Conservation (phyloP, 2,329 filamentous ascomycete species). For the Colletotrichum lini region DNA sequence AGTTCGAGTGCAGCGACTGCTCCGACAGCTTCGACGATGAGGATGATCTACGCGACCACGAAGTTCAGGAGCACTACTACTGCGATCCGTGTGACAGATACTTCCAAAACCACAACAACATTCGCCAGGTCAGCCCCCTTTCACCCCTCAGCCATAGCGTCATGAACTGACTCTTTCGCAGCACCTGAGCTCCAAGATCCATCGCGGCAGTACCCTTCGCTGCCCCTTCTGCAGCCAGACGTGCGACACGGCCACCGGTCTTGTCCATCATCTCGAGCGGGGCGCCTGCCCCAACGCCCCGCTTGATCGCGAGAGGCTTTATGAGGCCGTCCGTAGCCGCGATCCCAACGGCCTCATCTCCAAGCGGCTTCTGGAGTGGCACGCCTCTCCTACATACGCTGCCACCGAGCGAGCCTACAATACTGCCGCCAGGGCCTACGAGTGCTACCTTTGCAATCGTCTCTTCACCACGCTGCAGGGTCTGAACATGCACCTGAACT, state of each 20-base stretch:
- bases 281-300: slow-evolving; percentile 64
- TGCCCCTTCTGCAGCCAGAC: slow-evolving; percentile 69
- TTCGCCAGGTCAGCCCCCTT: slow-evolving; percentile 24
- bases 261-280: slow-evolving; percentile 70
- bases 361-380: slow-evolving; percentile 65
- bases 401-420: slow-evolving; percentile 62
- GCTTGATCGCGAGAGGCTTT: slow-evolving; percentile 65
- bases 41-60: slow-evolving; percentile 38
- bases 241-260: slow-evolving; percentile 66
- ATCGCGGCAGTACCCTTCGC: slow-evolving; percentile 58
- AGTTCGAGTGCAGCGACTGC: slow-evolving; percentile 51
- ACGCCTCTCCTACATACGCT: slow-evolving; percentile 51
- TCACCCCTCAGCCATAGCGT: no score
- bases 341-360: slow-evolving; percentile 66
- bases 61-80: slow-evolving; percentile 21
- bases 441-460: slow-evolving; percentile 69
- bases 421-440: slow-evolving; percentile 54
- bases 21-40: slow-evolving; percentile 45
- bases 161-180: no score
- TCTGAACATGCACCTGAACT: slow-evolving; percentile 69
- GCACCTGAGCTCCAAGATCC: slow-evolving; percentile 69
- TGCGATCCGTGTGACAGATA: slow-evolving; percentile 19
- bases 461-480: slow-evolving; percentile 52
- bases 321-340: slow-evolving; percentile 58
- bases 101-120: slow-evolving; percentile 13